Conservation (phyloP, 1,139 yeast species). For the Zygotorulaspora mrakii region DNA sequence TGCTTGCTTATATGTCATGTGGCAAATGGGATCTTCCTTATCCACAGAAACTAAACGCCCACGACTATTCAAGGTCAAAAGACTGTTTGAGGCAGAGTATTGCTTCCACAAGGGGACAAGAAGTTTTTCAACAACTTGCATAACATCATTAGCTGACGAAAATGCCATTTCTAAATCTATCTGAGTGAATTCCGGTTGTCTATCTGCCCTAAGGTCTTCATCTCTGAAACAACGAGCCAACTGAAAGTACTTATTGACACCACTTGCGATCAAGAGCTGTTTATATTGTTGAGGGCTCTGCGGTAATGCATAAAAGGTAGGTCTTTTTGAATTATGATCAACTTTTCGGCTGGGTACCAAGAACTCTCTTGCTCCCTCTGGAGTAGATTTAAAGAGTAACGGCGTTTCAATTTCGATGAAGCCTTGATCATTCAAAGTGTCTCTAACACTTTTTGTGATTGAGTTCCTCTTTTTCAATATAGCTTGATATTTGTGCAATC, state of each 20-base stretch:
- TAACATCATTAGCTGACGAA: conserved; percentile 66
- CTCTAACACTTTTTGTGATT: conserved; percentile 55
- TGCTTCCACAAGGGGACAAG: conserved; percentile 55
- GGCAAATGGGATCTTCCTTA: conserved; percentile 38
- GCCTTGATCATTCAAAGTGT: conserved; percentile 44
- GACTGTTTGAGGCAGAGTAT: conserved; percentile 16
- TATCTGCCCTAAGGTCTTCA: conserved; percentile 88
- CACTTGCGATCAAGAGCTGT: conserved; percentile 91
- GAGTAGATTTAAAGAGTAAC: conserved; percentile 85
- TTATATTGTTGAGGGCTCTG: conserved; percentile 98
- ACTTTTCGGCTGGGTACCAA: conserved; percentile 75
- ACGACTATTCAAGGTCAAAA: conserved; percentile 27
- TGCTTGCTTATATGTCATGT: conserved; percentile 63
- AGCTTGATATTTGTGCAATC: conserved; percentile 58
- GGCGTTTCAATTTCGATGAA: conserved; percentile 94
- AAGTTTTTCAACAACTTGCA: conserved; percentile 56
- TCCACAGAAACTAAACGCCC: conserved; percentile 32
- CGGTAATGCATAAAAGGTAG: conserved; percentile 80
- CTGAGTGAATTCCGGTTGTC: conserved; percentile 98
- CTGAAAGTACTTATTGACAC: conserved; percentile 80
- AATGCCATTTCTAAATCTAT: conserved; percentile 91
- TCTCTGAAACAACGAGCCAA: conserved; percentile 93
- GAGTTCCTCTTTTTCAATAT: conserved; percentile 59
- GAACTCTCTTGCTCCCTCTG: conserved; percentile 97
- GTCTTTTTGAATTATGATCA: conserved; percentile 32